phyloP scores from a whole-genome alignment of 2,329 filamentous ascomycete species.

The Alternaria brassicae region DNA sequence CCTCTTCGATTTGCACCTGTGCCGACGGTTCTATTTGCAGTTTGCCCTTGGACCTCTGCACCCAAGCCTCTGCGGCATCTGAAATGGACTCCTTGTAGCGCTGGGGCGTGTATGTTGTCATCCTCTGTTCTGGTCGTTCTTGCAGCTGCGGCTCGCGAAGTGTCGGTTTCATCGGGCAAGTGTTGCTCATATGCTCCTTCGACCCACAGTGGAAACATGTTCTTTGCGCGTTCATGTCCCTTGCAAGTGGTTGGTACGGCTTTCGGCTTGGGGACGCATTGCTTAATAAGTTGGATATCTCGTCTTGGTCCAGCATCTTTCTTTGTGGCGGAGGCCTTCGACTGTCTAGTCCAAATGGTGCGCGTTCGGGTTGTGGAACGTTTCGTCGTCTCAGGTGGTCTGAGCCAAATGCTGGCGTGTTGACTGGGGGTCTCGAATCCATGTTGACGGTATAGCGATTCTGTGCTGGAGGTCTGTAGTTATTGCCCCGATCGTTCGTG shows the following conservation, averaged over 20 bases:
- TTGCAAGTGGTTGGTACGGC: conserved; percentile 34
- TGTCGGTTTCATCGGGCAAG: conserved; percentile 37
- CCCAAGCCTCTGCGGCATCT: conserved; percentile 40
- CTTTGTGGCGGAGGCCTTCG: conserved; percentile 21
- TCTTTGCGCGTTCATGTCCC: conserved; percentile 28
- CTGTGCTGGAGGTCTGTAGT: conserved; percentile 16
- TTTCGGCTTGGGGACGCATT: conserved; percentile 17
- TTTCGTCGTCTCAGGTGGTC: conserved; percentile 38
- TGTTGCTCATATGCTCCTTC: conserved; percentile 30
- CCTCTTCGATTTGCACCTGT: conserved; percentile 20
- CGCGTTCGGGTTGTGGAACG: conserved; percentile 21
- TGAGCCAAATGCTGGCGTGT: conserved; percentile 36
- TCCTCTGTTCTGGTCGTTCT: conserved; percentile 9
- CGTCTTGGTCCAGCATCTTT: conserved; percentile 36
- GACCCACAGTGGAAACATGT: conserved; percentile 44
- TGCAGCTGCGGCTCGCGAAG: conserved; percentile 26
- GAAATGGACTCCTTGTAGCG: conserved; percentile 27
- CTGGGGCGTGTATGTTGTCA: conserved; percentile 18
- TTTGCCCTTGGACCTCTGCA: conserved; percentile 23
- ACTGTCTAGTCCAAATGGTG: conserved; percentile 2
- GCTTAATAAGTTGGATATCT: conserved; percentile 38
- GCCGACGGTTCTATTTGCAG: conserved; percentile 22
- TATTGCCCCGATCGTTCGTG: conserved; percentile 3
- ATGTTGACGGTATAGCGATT: conserved; percentile 42
- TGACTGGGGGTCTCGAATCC: conserved; percentile 36